Evolutionary conservation across 129 eudicot species (phyloP).

Genomic region (Glebionis coronaria): DNA sequence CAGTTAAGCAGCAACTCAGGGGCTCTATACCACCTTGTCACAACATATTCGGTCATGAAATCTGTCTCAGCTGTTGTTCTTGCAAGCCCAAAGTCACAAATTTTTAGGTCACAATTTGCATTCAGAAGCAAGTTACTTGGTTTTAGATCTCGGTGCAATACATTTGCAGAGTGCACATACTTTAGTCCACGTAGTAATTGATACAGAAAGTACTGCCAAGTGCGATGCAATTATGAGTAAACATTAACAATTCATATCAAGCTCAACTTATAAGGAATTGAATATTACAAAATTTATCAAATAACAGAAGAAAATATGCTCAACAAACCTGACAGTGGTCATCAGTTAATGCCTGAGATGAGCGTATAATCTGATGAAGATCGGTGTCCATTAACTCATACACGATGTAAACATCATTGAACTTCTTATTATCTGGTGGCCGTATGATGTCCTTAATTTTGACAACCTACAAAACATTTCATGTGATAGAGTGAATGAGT

Average conservation of each 20-base stretch:
- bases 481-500: not conserved
- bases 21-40: conserved; percentile 92
- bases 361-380: conserved; percentile 69
- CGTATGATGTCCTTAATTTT: conserved; percentile 62
- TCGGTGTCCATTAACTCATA: conserved; percentile 76
- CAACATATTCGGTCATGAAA: conserved; percentile 91
- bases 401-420: conserved; percentile 59
- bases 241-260: not conserved
- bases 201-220: conserved; percentile 75
- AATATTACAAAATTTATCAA: not conserved
- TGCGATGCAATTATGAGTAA: conserved; percentile 5
- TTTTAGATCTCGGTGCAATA: conserved; percentile 83
- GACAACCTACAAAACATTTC: conserved; percentile 38
- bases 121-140: conserved; percentile 85
- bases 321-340: conserved; percentile 62
- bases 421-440: conserved; percentile 52
- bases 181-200: conserved; percentile 79
- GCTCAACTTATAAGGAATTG: not conserved
- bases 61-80: conserved; percentile 85
- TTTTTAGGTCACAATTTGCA: conserved; percentile 86
- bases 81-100: conserved; percentile 92
- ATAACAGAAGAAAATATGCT: not conserved
- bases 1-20: conserved; percentile 86
- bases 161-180: conserved; percentile 81
- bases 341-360: conserved; percentile 60